Evolutionary conservation across 2,329 filamentous ascomycete species (phyloP).

Genomic region (Colletotrichum euphorbiae): DNA sequence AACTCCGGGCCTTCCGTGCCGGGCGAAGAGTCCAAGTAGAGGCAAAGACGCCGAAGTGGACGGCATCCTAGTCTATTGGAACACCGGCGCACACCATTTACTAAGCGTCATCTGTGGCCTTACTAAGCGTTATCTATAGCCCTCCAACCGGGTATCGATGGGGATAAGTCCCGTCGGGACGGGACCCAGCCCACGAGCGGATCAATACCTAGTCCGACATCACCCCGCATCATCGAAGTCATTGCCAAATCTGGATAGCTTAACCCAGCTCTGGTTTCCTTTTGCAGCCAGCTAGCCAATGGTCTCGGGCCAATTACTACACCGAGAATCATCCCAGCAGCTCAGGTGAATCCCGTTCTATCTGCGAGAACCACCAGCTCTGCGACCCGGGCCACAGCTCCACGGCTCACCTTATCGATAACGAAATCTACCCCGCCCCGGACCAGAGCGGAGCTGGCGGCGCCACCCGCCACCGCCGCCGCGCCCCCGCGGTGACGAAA

Average conservation of each 20-base stretch:
- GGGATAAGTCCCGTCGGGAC: too few relatives aligned
- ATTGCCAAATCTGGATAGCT: constrained; percentile 24
- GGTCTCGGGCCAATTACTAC: constrained; percentile 23
- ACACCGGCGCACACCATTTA: background rate
- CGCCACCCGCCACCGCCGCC: background rate
- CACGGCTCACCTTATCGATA: constrained; percentile 33
- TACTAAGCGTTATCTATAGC: too few relatives aligned
- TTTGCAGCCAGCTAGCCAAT: background rate
- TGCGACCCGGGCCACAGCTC: too few relatives aligned
- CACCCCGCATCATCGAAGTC: constrained; percentile 10
- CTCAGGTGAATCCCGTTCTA: background rate
- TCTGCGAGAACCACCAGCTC: background rate
- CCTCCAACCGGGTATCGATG: too few relatives aligned
- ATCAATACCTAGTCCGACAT: constrained; percentile 29
- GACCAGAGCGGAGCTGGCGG: background rate
- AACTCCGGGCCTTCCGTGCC: constrained; percentile 21
- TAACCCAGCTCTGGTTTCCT: background rate
- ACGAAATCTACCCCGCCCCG: constrained; percentile 23
- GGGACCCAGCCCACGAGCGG: background rate
- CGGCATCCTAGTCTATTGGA: constrained; percentile 10
- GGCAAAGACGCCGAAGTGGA: constrained; percentile 7
- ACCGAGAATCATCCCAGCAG: background rate
- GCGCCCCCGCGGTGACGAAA: constrained; percentile 34
- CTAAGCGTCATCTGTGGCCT: constrained; percentile 3
- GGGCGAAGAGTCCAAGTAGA: constrained; percentile 15